Evolutionary conservation across 768 basidiomycete species (phyloP).

Genomic region (Tricholoma sp.): DNA sequence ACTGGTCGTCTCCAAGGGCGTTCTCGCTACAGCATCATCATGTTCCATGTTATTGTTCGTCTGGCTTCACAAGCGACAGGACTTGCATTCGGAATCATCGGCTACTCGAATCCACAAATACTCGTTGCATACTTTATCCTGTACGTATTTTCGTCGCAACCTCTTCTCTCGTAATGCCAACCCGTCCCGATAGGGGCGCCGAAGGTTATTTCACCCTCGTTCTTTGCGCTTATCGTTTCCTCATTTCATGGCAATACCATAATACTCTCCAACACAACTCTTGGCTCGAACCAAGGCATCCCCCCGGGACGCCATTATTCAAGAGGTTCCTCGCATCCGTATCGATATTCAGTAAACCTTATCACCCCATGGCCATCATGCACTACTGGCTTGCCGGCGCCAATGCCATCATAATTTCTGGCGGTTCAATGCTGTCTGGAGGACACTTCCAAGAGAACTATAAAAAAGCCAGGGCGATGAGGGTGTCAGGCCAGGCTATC

Average conservation of each 20-base stretch:
- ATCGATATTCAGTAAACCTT: conserved; percentile 16
- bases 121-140: conserved; percentile 28
- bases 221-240: conserved; percentile 30
- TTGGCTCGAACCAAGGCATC: conserved; percentile 29
- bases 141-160: conserved; percentile 7
- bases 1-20: conserved; percentile 23
- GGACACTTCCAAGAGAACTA: conserved; percentile 14
- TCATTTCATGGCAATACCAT: conserved; percentile 32
- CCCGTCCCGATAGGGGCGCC: conserved; percentile 13
- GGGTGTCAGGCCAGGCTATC: conserved; percentile 26
- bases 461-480: conserved; percentile 22
- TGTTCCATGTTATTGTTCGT: conserved; percentile 29
- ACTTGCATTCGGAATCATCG: conserved; percentile 28
- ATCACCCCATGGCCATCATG: conserved; percentile 26
- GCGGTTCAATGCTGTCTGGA: conserved; percentile 27
- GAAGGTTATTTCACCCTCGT: conserved; percentile 30
- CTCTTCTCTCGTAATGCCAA: conserved; percentile 1
- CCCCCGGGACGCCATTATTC: conserved; percentile 10
- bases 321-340: conserved; percentile 21
- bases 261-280: conserved; percentile 25
- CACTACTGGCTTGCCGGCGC: conserved; percentile 27
- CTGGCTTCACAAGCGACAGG: conserved; percentile 31
- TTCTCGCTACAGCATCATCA: conserved; percentile 28
- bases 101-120: conserved; percentile 21
- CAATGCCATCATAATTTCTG: conserved; percentile 28